Percentiles rank a stretch among this genome's conserved stretches.
phyloP scores from a whole-genome alignment of 495 filamentous ascomycete genomes.

The Staphylotrichum longicolle region DNA sequence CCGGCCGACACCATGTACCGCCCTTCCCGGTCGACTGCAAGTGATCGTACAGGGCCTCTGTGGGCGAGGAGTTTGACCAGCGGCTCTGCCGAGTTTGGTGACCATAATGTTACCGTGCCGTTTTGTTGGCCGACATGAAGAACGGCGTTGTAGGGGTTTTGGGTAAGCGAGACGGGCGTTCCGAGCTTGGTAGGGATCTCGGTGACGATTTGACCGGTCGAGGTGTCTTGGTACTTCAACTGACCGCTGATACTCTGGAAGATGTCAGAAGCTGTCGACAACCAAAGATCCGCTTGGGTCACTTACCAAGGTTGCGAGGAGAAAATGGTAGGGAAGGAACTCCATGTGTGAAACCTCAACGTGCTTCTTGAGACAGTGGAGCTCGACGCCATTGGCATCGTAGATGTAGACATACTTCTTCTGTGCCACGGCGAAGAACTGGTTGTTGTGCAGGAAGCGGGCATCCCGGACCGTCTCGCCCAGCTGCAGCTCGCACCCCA shows the following conservation, averaged over 20 bases:
- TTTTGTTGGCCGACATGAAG: slow-evolving; percentile 91
- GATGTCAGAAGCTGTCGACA: neutral
- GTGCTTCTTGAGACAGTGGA: slow-evolving; percentile 86
- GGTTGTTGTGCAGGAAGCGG: slow-evolving; percentile 92
- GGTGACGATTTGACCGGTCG: slow-evolving; percentile 79
- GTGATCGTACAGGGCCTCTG: slow-evolving; percentile 81
- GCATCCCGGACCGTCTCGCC: slow-evolving; percentile 86
- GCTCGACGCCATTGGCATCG: slow-evolving; percentile 79
- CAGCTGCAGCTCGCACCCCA: slow-evolving; percentile 87
- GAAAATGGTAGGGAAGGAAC: slow-evolving; percentile 94
- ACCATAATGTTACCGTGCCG: slow-evolving; percentile 91
- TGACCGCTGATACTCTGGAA: slow-evolving; percentile 72
- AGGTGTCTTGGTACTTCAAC: slow-evolving; percentile 93
- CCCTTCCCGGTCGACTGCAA: slow-evolving; percentile 85
- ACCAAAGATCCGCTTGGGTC: neutral
- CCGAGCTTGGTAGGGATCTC: slow-evolving; percentile 82
- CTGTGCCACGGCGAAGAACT: slow-evolving; percentile 95
- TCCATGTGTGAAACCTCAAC: slow-evolving; percentile 93
- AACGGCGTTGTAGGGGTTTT: slow-evolving; percentile 90
- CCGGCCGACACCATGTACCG: slow-evolving; percentile 95
- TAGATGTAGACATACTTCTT: slow-evolving; percentile 95
- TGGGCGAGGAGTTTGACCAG: slow-evolving; percentile 95
- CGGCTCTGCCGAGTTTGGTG: slow-evolving; percentile 82
- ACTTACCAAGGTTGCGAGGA: slow-evolving; percentile 79
- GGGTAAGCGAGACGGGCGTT: slow-evolving; percentile 75